Conservation (phyloP, 2,329 filamentous ascomycete species). For the Xylariales sp. region DNA sequence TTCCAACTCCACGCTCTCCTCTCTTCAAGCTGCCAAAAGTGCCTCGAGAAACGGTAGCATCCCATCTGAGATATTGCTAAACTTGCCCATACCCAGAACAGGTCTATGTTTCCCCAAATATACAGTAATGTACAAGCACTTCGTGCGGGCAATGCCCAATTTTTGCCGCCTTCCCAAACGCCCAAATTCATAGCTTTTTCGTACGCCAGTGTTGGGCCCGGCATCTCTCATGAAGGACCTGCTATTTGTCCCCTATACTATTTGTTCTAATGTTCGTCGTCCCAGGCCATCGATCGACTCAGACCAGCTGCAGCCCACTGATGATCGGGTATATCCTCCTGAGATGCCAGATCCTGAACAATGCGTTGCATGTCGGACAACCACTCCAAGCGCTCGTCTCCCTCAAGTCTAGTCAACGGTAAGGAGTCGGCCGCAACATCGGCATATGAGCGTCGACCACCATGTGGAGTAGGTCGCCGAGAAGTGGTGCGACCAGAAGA, state of each 20-base stretch:
- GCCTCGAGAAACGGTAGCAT: too few species aligned
- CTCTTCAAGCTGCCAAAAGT: too few species aligned
- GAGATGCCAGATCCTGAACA: constrained; percentile 61
- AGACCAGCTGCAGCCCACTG: constrained; percentile 74
- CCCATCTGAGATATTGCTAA: too few species aligned
- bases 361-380: constrained; percentile 67
- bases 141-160: background rate
- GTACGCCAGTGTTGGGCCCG: background rate
- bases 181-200: constrained; percentile 4
- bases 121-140: background rate
- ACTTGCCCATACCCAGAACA: too few species aligned
- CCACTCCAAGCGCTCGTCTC: constrained; percentile 28
- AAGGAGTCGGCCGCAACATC: constrained; percentile 38
- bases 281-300: constrained; percentile 50
- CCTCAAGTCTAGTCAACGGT: constrained; percentile 30
- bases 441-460: constrained; percentile 30
- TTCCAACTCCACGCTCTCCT: too few species aligned
- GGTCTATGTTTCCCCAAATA: too few species aligned
- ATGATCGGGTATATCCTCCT: constrained; percentile 74
- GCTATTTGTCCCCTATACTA: background rate
- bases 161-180: background rate
- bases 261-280: constrained; percentile 22
- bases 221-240: background rate
- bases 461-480: constrained; percentile 10
- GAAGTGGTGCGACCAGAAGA: constrained; percentile 29